phyloP scores from a whole-genome alignment of 2,329 filamentous ascomycete species.

The Fusarium pseudograminearum region DNA sequence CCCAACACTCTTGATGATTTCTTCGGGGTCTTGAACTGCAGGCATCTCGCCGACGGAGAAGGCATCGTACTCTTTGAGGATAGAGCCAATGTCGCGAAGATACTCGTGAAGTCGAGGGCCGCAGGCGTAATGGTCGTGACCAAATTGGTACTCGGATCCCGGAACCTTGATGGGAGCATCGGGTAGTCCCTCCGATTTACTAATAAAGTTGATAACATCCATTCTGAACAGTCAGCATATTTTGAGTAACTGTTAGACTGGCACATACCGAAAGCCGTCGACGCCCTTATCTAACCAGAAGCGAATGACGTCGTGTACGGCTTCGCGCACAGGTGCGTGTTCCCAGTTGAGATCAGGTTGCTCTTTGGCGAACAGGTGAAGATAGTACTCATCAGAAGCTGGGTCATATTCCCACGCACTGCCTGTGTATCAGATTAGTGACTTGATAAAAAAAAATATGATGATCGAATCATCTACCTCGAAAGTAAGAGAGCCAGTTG shows the following conservation, averaged over 20 bases:
- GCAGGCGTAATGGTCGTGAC: constrained; percentile 61
- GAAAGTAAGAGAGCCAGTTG: constrained; percentile 73
- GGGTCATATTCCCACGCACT: constrained; percentile 40
- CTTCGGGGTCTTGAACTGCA: constrained; percentile 63
- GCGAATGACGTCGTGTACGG: constrained; percentile 70
- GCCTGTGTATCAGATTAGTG: neutral
- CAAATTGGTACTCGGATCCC: constrained; percentile 59
- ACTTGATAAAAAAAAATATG: constrained; percentile 62
- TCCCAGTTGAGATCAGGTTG: constrained; percentile 87
- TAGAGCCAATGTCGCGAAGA: constrained; percentile 68
- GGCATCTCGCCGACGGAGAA: constrained; percentile 76
- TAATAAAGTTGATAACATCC: constrained; percentile 76
- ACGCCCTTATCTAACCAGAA: constrained; percentile 80
- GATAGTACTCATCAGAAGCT: constrained; percentile 74
- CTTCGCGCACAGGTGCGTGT: constrained; percentile 70
- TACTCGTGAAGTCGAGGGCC: constrained; percentile 74
- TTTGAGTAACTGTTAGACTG: accelerated
- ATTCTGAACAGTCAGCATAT: constrained; percentile 51
- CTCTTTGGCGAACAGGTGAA: constrained; percentile 75
- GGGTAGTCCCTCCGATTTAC: constrained; percentile 66
- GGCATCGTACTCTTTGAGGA: constrained; percentile 65
- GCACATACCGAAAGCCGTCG: constrained; percentile 67
- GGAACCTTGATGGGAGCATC: constrained; percentile 61
- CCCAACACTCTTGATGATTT: constrained; percentile 68
- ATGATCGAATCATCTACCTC: constrained; percentile 47